phyloP scores from a whole-genome alignment of 768 basidiomycete genomes.

The Leucocoprinus leucothites region DNA sequence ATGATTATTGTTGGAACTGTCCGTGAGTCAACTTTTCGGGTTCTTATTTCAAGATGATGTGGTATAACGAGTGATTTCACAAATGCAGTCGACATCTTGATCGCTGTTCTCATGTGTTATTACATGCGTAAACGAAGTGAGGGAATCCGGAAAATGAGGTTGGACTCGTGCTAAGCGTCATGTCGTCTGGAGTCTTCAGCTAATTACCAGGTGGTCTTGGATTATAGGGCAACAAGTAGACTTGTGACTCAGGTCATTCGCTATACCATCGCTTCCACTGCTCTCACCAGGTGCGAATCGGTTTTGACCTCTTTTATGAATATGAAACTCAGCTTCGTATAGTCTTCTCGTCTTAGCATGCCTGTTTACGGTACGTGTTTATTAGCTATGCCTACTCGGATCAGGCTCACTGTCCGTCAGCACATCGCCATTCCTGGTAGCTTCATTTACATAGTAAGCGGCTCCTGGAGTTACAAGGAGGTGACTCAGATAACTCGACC shows the following conservation, averaged over 20 bases:
- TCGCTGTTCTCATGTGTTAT: slow-evolving; percentile 14
- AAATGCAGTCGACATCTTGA: slow-evolving; percentile 10
- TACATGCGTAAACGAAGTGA: slow-evolving; percentile 11
- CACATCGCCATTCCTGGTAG: background rate
- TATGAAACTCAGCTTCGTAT: background rate
- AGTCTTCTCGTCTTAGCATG: slow-evolving; percentile 14
- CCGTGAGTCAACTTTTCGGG: background rate
- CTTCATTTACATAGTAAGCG: background rate
- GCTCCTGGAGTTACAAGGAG: background rate
- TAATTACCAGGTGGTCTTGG: background rate
- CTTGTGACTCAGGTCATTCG: slow-evolving; percentile 13
- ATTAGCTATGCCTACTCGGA: background rate
- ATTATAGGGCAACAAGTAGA: slow-evolving; percentile 4
- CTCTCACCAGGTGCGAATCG: slow-evolving; percentile 12
- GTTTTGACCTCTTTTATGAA: background rate
- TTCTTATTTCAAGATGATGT: background rate
- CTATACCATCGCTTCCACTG: slow-evolving; percentile 13
- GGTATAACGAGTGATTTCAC: background rate
- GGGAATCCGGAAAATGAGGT: slow-evolving; percentile 3
- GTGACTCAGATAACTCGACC: background rate
- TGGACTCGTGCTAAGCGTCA: background rate
- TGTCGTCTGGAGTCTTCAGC: background rate
- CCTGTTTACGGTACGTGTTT: slow-evolving; percentile 11
- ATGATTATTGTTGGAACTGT: background rate
- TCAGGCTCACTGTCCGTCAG: background rate